Conservation (phyloP, 2,329 filamentous ascomycete genomes). For the Diaporthe sp. region DNA sequence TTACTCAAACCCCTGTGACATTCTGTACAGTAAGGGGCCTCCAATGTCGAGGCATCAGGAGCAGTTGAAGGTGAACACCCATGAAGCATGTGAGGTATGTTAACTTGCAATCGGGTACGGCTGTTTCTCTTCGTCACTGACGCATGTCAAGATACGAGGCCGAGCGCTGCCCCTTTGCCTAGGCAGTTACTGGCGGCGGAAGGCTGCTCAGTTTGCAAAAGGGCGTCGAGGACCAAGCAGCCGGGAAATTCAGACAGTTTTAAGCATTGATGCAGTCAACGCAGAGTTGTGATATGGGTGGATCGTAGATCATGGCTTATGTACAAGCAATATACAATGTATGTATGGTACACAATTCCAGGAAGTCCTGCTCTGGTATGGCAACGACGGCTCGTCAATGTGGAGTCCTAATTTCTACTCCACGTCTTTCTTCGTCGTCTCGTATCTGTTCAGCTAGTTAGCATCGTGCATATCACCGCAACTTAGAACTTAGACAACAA, state of each 20-base stretch:
- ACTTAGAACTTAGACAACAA: accelerated
- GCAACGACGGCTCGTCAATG: background rate
- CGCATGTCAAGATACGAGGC: conserved; percentile 42
- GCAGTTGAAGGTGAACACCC: too few relatives aligned
- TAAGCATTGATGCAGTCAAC: background rate
- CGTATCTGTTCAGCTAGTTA: conserved; percentile 65
- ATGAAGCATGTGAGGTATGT: too few relatives aligned
- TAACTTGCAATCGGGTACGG: background rate
- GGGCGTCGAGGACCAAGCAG: background rate
- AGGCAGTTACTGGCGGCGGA: background rate
- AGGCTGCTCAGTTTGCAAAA: too few relatives aligned
- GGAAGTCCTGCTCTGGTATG: background rate
- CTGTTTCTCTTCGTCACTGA: conserved; percentile 50
- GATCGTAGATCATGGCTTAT: background rate
- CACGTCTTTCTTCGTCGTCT: conserved; percentile 70
- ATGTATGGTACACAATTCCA: background rate
- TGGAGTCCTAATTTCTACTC: conserved; percentile 30
- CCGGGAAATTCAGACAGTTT: background rate
- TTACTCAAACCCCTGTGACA: background rate
- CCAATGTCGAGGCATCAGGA: background rate
- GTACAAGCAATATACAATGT: conserved; percentile 27
- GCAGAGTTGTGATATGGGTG: background rate
- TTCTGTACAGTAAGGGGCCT: background rate
- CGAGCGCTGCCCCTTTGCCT: background rate
- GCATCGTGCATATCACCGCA: conserved; percentile 39